Conservation (phyloP, 495 filamentous ascomycete species). For the Penicillium diatomitis region DNA sequence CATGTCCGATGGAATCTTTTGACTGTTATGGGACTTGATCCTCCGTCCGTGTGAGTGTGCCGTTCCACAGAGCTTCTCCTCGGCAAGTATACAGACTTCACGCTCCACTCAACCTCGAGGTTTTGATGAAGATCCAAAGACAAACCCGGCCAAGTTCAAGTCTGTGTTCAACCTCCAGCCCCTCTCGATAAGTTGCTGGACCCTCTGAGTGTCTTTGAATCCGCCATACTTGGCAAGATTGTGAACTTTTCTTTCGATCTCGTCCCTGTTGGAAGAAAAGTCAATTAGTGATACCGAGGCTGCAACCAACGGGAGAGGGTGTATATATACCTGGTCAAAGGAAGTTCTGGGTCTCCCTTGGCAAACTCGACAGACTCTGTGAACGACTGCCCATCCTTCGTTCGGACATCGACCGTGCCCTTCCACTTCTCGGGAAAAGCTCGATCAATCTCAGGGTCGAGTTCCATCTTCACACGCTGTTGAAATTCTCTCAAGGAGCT, state of each 20-base stretch:
- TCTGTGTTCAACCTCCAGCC: conserved; percentile 23
- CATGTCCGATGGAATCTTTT: no score
- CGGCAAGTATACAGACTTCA: no score
- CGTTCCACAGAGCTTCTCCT: no score
- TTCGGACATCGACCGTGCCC: conserved; percentile 22
- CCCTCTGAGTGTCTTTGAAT: conserved; percentile 9
- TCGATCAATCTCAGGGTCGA: conserved; percentile 21
- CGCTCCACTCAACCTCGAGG: no score
- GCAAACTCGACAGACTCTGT: conserved; percentile 19
- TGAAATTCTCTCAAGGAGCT: conserved; percentile 19
- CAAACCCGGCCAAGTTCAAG: conserved; percentile 14
- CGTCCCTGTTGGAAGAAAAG: conserved; percentile 7
- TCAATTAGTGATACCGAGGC: background rate
- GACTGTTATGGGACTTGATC: background rate
- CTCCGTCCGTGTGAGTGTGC: no score
- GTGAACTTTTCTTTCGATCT: conserved; percentile 19
- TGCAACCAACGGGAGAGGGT: background rate
- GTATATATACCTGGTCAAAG: conserved; percentile 20
- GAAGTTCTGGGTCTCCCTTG: conserved; percentile 26
- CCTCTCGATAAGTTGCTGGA: conserved; percentile 16
- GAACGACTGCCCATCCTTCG: conserved; percentile 18
- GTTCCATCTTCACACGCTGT: conserved; percentile 20
- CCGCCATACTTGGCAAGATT: conserved; percentile 21
- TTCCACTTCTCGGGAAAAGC: conserved; percentile 24
- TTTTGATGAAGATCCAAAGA: conserved; percentile 1